phyloP scores from a whole-genome alignment of 139 green algal genomes.

The Deuterostichococcus epilithicus region DNA sequence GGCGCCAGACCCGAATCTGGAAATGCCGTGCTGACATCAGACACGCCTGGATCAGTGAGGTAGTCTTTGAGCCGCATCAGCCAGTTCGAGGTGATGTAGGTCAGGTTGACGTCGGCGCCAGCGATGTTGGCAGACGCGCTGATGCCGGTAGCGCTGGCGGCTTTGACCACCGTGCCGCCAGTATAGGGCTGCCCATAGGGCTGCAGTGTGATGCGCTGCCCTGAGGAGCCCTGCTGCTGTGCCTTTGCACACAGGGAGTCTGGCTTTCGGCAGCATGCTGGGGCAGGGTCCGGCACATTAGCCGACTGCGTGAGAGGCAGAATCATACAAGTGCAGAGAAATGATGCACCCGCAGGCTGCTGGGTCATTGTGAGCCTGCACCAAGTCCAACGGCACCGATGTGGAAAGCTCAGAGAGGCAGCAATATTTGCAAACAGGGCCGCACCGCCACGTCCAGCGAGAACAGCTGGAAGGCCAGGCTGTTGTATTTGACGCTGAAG shows the following conservation, averaged over 20 bases:
- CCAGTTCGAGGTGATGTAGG: neutral
- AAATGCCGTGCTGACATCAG: too few species aligned
- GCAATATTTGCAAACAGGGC: neutral
- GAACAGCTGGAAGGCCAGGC: neutral
- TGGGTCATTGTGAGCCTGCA: too few species aligned
- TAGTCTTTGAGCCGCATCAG: neutral
- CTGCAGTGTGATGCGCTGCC: neutral
- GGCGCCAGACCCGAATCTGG: too few species aligned
- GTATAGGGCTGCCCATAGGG: too few species aligned
- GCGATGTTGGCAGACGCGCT: neutral
- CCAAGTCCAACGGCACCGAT: too few species aligned
- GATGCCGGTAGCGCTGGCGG: neutral
- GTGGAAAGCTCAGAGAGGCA: too few species aligned
- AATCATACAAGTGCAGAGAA: too few species aligned
- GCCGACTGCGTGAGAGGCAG: too few species aligned
- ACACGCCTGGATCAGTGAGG: neutral
- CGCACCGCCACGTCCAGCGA: neutral
- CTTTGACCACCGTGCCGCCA: neutral
- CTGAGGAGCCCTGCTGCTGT: neutral
- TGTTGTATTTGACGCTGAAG: neutral
- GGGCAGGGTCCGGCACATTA: too few species aligned
- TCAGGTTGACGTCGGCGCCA: neutral
- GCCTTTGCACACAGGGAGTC: too few species aligned
- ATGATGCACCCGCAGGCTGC: too few species aligned
- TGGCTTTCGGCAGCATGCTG: too few species aligned